Evolutionary conservation across 257 asterid species (phyloP).

Genomic region (Rhazya stricta): DNA sequence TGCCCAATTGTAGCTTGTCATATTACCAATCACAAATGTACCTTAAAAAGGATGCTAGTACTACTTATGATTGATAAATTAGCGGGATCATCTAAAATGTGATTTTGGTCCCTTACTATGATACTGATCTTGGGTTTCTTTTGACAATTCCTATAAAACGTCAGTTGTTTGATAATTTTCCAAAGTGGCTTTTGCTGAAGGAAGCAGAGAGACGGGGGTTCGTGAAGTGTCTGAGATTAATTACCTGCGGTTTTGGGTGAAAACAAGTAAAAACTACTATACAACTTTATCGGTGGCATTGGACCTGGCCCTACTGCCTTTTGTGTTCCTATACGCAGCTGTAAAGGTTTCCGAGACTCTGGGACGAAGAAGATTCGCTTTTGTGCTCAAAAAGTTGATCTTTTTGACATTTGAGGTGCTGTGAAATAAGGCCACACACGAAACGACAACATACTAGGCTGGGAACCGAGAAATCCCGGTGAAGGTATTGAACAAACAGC

Average conservation of each 20-base stretch:
- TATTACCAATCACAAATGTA: too few species aligned
- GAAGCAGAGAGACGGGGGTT: too few species aligned
- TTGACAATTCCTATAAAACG: too few species aligned
- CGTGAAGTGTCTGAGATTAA: too few species aligned
- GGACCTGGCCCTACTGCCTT: background rate
- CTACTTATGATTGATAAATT: too few species aligned
- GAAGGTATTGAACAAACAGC: background rate
- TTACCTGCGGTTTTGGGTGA: background rate
- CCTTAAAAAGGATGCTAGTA: too few species aligned
- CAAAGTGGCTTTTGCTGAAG: too few species aligned
- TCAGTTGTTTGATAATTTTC: too few species aligned
- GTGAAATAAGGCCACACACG: background rate
- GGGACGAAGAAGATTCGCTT: background rate
- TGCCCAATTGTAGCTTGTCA: background rate
- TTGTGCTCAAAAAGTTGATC: background rate
- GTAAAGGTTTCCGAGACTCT: background rate
- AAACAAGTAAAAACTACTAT: background rate
- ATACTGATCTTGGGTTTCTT: too few species aligned
- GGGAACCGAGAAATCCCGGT: background rate
- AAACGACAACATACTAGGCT: background rate
- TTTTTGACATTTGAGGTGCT: background rate
- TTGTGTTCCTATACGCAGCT: background rate
- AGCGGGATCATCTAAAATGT: too few species aligned
- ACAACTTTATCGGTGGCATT: background rate
- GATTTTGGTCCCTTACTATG: too few species aligned